A percentile compares a stretch with the other conserved stretches of the same genome.
Conservation (phyloP, 164 flowering plant genomes). For the Vitis cinerea region DNA sequence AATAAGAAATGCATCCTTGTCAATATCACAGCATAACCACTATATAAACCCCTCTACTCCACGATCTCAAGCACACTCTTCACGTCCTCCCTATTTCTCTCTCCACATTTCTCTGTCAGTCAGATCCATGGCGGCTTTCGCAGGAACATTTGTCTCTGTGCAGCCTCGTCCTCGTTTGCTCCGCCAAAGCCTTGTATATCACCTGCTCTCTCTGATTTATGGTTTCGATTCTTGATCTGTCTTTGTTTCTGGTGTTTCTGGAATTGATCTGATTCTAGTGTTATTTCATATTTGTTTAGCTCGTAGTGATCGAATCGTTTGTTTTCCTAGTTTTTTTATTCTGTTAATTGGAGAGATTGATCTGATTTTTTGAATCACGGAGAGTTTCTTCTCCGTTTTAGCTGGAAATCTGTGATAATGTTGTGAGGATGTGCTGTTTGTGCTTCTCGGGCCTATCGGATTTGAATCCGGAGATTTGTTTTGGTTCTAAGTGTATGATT, state of each 20-base stretch:
- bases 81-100: conserved; percentile 17
- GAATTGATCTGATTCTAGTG: background rate
- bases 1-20: too few relatives aligned
- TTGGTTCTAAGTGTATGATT: too few relatives aligned
- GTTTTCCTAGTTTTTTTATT: background rate
- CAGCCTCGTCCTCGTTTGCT: conserved; percentile 9
- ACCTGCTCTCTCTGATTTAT: background rate
- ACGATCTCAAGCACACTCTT: background rate
- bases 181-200: conserved; percentile 16
- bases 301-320: too few relatives aligned
- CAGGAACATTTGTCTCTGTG: conserved; percentile 32
- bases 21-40: background rate
- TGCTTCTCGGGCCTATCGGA: too few relatives aligned
- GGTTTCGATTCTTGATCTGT: background rate
- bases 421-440: too few relatives aligned
- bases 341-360: too few relatives aligned
- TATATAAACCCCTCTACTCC: background rate
- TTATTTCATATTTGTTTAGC: background rate
- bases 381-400: too few relatives aligned
- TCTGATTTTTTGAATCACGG: too few relatives aligned
- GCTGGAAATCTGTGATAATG: too few relatives aligned
- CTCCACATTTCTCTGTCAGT: background rate
- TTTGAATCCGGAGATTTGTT: too few relatives aligned
- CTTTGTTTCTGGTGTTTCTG: background rate
- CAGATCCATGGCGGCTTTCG: conserved; percentile 30